Evolutionary conservation across 2,329 filamentous ascomycete species (phyloP).

Genomic region (Dactylellina cionopaga): DNA sequence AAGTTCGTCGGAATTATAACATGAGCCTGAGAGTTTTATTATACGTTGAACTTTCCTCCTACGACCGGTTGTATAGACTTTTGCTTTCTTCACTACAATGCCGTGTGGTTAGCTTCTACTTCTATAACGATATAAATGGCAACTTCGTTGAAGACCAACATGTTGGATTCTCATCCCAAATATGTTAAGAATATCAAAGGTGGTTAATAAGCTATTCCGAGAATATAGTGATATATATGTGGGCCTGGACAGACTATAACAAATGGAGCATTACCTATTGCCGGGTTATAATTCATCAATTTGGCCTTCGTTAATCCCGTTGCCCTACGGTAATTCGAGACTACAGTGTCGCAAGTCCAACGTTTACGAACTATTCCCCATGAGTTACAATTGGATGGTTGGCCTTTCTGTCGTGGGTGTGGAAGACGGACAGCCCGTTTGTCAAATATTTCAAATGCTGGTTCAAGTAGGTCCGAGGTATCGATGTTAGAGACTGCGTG

Average conservation of each 20-base stretch:
- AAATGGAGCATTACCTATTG: neutral
- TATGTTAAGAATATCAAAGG: too few species aligned
- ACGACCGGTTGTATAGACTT: too few species aligned
- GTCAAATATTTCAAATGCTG: neutral
- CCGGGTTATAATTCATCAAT: neutral
- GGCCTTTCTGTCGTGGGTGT: neutral
- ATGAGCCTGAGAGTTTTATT: too few species aligned
- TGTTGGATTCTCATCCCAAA: too few species aligned
- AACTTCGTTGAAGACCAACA: too few species aligned
- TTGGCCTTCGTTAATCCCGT: conserved; percentile 1
- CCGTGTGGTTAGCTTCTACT: too few species aligned
- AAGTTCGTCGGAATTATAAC: too few species aligned
- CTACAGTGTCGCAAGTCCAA: conserved; percentile 8
- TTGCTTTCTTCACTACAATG: too few species aligned
- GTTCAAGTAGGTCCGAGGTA: neutral
- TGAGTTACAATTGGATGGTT: conserved; percentile 7
- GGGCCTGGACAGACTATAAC: neutral
- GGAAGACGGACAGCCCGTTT: neutral
- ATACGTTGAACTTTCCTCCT: too few species aligned
- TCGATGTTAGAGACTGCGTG: neutral
- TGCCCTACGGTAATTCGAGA: neutral
- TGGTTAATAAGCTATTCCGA: neutral
- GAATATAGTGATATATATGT: neutral
- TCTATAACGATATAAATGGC: too few species aligned
- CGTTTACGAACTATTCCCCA: conserved; percentile 22